Evolutionary conservation across 1,284 basidiomycete genomes (phyloP), one percentile per base, ranked within the genome.

Genomic region (Microbotryum saponariae): DNA sequence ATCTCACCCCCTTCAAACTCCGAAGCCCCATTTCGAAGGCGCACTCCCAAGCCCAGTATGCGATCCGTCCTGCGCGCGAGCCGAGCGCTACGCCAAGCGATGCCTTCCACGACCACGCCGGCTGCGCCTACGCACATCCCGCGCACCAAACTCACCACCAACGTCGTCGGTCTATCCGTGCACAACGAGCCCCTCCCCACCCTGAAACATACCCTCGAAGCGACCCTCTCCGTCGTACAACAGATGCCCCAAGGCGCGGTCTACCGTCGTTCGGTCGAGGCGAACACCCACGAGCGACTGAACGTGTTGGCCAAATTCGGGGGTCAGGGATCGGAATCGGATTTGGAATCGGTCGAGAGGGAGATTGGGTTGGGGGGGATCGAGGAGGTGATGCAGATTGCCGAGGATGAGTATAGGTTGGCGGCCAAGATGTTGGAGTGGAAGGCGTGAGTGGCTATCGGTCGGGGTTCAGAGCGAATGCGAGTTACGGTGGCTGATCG

Each of bases 201-300:
- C 58, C 83, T 98, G 68, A 76, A 80, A 58, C 77, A 83, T 70
- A 85, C 85, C 52, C 97, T 94, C 80, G 79, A 85, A 71, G 80
- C 82, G 58, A 97, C 93, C 2, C 84, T 97, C 56, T 76, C 82
- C 25, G 75, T 83, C 4, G 83, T 97, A 55, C 77, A 82, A 5
- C 64, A 81, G 57, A 82, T 97, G 63, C 93, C 94, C 14, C 76
- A 81, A 63, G 82, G 85, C 51, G 88, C 89, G 64, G 86, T 93
- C 58, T 98, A 97, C 79, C 85, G 90, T 61, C 93, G 97, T 77
- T 86, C 89, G 55, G 85, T 85, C 8, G 88, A 93, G 76, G 86
- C 90, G 7, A 80, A 96, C 68, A 91, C 88, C n/a, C 83, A 85
- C 72, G 83, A 86, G 74, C 87, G 91, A 72, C 82, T 97, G 65